A percentile compares a stretch with the other conserved stretches of the same genome.
phyloP scores from a whole-genome alignment of 2,329 filamentous ascomycete species.

The Sporothrix schenckii region DNA sequence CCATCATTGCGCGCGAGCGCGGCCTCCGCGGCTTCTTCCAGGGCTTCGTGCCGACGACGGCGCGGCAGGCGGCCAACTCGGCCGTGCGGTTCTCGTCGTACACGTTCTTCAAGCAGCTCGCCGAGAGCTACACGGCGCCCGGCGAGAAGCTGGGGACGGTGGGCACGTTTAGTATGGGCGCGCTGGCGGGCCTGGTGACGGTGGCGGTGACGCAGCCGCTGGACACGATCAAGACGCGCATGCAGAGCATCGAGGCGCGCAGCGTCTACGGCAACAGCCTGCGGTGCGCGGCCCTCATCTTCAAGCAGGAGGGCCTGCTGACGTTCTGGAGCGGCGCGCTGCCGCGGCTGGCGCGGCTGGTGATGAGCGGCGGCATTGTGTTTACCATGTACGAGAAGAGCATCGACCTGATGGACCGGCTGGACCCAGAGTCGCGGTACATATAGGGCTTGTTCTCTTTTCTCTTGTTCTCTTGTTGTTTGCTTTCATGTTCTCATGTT shows the following conservation, averaged over 20 bases:
- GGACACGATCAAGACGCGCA: slow-evolving; percentile 94
- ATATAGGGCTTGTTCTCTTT: slow-evolving; percentile 52
- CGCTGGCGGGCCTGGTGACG: slow-evolving; percentile 84
- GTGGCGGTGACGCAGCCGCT: slow-evolving; percentile 77
- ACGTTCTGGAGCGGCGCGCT: slow-evolving; percentile 95
- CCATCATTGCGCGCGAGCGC: slow-evolving; percentile 83
- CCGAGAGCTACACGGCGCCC: slow-evolving; percentile 86
- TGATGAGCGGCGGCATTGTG: slow-evolving; percentile 93
- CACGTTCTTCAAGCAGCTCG: slow-evolving; percentile 85
- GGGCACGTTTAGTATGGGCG: slow-evolving; percentile 89
- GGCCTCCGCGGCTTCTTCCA: slow-evolving; percentile 94
- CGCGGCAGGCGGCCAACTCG: slow-evolving; percentile 90
- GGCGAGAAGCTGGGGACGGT: slow-evolving; percentile 90
- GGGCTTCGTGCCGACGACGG: slow-evolving; percentile 92
- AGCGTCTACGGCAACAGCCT: slow-evolving; percentile 84
- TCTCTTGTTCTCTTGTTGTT: not conserved
- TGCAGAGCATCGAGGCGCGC: slow-evolving; percentile 92
- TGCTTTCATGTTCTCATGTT: not conserved
- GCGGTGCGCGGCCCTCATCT: slow-evolving; percentile 78
- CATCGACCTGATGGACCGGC: slow-evolving; percentile 78
- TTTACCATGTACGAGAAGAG: slow-evolving; percentile 99
- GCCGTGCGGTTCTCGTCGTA: slow-evolving; percentile 90
- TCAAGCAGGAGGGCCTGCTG: slow-evolving; percentile 82
- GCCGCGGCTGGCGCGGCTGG: slow-evolving; percentile 78
- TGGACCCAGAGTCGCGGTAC: slow-evolving; percentile 84